These are phyloP conservation scores for Diplocarpon mali DNA, from an alignment of 2,329 filamentous ascomycete genomes.

Conservation along the genomic window DNA sequence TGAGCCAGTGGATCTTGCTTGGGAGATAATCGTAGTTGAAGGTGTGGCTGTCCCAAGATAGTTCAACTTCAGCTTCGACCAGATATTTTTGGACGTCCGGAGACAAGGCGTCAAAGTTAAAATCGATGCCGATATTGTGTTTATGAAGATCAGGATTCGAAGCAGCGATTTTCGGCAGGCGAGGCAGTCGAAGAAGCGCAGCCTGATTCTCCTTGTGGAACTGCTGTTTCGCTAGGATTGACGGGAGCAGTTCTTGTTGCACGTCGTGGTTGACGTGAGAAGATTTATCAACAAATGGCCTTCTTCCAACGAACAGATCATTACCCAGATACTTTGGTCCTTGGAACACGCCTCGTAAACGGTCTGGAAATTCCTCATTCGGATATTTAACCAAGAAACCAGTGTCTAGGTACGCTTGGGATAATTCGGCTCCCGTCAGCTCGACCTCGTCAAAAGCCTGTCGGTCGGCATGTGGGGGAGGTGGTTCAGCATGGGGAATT, in stretches of 20 bases:
- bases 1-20: neutral
- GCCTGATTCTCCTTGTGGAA: neutral
- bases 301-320: neutral
- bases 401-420: constrained; percentile 30
- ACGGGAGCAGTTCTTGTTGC: neutral
- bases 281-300: neutral
- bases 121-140: constrained; percentile 4
- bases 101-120: constrained; percentile 3
- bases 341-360: neutral
- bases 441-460: constrained; percentile 5
- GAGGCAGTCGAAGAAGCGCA: neutral
- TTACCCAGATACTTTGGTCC: neutral
- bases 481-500: constrained; percentile 37
- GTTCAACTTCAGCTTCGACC: constrained; percentile 1
- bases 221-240: neutral
- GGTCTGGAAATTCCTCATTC: neutral
- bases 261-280: neutral
- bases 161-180: neutral
- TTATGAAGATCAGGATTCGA: constrained; percentile 1
- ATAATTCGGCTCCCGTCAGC: constrained; percentile 22
- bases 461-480: constrained; percentile 31
- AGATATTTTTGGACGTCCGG: constrained; percentile 3
- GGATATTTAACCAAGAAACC: constrained; percentile 17
- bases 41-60: constrained; percentile 1
- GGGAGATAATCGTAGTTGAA: neutral